Base-by-base conservation (phyloP, 2,329 filamentous ascomycete genomes). In the Hypoxylon rubiginosum region DNA sequence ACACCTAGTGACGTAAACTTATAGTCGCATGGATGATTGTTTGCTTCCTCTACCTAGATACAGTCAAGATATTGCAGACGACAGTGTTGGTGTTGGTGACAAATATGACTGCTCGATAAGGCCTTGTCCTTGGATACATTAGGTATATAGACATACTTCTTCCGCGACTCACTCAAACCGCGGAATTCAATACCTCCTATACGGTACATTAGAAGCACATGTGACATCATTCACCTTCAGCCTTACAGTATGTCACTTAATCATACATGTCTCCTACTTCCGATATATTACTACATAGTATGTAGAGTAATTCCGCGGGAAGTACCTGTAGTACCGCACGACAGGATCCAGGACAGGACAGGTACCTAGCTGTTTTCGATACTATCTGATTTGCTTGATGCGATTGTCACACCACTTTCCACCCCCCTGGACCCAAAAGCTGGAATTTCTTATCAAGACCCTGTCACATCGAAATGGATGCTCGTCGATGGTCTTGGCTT, bases 161-260 rank as follows among this genome's bases (percentile, higher is more conserved):
- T 26, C 43, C 32, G 11, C 19, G 3, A 49, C 17, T 49, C 36
- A 65, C 39, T 58, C 26, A 28, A 48, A 43, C 36, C 15, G 36
- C 26, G 54, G 46, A 52, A 56, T 51, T 54, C 55, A 17, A 54
- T 48, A 24, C 48, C 56, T 55, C 39, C 36, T n/a, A 53, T 24
- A 24, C 21, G 21, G 21, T 63, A 50, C 46, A 52, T 36, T 21
- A 41, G 34, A 54, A 48, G 36, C 43, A 45, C 34, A 32, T 65
- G 65, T 65, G 43, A 63, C 62, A 63, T 54, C 30, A 45, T 32
- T 30, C 50, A 10, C 51, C 30, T 58, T 64, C 67, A 69, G 64
- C 67, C 67, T 64, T 64, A 24, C 21, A 2, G 21, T 24, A 58
- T 58, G 50, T 30, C 55, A 61, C 57, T 55, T 41, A 49, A 51